Conservation (phyloP, 1,284 basidiomycete genomes). For the Heterobasidion parviporum region DNA sequence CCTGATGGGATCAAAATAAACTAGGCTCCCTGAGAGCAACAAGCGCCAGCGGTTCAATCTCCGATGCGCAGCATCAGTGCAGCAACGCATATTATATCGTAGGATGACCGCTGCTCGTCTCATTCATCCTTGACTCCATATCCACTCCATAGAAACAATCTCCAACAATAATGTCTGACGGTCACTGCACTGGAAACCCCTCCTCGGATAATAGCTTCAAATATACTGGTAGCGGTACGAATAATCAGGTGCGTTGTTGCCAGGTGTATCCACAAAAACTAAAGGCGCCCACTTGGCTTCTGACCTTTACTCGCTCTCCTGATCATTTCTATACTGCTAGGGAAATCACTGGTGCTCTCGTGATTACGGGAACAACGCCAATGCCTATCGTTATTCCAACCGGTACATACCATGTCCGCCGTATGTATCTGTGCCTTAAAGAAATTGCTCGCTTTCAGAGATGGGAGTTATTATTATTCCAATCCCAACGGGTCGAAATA, state of each 20-base stretch:
- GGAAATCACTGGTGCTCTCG: slow-evolving; percentile 1
- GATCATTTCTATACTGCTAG: background rate
- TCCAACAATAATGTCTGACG: no score
- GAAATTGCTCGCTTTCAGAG: background rate
- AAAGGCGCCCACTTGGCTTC: background rate
- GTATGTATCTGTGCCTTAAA: background rate
- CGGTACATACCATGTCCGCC: background rate
- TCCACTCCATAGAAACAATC: no score
- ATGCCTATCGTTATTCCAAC: background rate
- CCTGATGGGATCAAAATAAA: no score
- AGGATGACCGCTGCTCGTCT: no score
- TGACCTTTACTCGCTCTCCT: background rate
- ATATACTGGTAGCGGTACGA: background rate
- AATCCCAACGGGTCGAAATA: background rate
- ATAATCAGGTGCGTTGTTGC: background rate
- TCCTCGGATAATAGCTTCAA: background rate
- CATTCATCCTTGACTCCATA: no score
- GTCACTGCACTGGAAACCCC: background rate
- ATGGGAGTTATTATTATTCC: slow-evolving; percentile 1
- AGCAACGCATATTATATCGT: no score
- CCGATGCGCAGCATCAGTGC: no score
- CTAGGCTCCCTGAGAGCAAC: no score
- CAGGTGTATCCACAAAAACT: no score
- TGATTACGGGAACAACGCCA: background rate
- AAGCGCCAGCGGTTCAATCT: no score